Conservation (phyloP, 257 asterid species). For the Lantana camara region DNA sequence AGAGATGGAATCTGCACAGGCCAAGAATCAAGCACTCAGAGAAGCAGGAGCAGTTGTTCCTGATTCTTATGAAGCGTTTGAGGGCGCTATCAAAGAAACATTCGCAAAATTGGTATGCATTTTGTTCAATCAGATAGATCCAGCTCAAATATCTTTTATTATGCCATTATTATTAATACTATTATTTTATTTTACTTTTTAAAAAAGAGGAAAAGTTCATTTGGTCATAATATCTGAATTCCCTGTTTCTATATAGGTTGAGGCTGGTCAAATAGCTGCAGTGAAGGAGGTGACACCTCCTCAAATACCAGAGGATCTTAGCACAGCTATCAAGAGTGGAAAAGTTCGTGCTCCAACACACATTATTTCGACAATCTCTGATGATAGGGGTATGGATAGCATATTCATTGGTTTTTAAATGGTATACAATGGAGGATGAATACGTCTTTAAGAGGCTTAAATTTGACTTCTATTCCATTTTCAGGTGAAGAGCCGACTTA, state of each 20-base stretch:
- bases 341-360: conserved; percentile 99
- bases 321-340: conserved; percentile 88
- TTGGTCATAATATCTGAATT: conserved; percentile 16
- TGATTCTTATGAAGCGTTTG: conserved; percentile 95
- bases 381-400: conserved; percentile 75
- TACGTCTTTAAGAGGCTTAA: conserved; percentile 20
- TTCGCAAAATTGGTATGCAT: conserved; percentile 70
- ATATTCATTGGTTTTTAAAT: background rate
- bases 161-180: no score
- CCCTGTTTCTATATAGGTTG: conserved; percentile 51
- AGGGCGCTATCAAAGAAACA: conserved; percentile 77
- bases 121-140: background rate
- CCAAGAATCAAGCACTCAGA: conserved; percentile 89
- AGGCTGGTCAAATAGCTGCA: conserved; percentile 70
- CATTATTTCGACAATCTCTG: conserved; percentile 96
- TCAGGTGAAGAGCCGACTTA: conserved; percentile 98
- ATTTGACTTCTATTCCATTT: conserved; percentile 22
- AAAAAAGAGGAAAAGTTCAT: no score
- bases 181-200: no score
- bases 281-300: conserved; percentile 92
- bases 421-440: background rate
- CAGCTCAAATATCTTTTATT: conserved; percentile 17
- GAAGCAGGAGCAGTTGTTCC: conserved; percentile 98
- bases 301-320: conserved; percentile 98
- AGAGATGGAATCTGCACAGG: conserved; percentile 99